Evolutionary conservation across 2,329 filamentous ascomycete species (phyloP).

Genomic region (Scleromitrula shiraiana): DNA sequence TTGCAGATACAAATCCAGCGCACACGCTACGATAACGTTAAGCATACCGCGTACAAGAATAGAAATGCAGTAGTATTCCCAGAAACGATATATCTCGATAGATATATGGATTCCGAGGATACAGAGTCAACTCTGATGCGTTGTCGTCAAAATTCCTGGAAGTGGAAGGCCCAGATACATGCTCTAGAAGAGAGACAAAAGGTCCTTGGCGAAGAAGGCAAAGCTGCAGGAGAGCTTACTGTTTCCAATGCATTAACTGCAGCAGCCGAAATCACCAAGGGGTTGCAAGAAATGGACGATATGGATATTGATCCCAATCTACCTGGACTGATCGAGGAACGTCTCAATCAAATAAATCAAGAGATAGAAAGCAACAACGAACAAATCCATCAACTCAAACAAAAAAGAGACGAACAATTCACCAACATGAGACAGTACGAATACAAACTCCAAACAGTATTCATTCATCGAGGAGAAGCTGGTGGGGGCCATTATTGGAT

Average conservation of each 20-base stretch:
- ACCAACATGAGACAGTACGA: slow-evolving; percentile 54
- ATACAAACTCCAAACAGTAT: slow-evolving; percentile 84
- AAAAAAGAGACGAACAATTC: slow-evolving; percentile 46
- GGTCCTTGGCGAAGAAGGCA: slow-evolving; percentile 14
- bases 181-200: slow-evolving; percentile 38
- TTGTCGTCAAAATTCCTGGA: slow-evolving; percentile 65
- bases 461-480: slow-evolving; percentile 73
- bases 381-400: slow-evolving; percentile 39
- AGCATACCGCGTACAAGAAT: slow-evolving; percentile 59
- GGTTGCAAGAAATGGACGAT: slow-evolving; percentile 35
- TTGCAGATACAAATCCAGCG: slow-evolving; percentile 86
- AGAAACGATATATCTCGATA: slow-evolving; percentile 76
- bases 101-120: slow-evolving; percentile 66
- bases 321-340: slow-evolving; percentile 35
- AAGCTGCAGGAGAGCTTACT: slow-evolving; percentile 18
- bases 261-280: slow-evolving; percentile 35
- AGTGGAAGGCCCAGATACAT: slow-evolving; percentile 57
- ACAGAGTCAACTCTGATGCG: slow-evolving; percentile 51
- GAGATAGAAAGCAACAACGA: slow-evolving; percentile 38
- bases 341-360: slow-evolving; percentile 36
- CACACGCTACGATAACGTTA: slow-evolving; percentile 59
- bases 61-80: slow-evolving; percentile 71
- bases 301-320: slow-evolving; percentile 37
- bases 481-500: slow-evolving; percentile 91
- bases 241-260: slow-evolving; percentile 25